A percentile compares a stretch with the other conserved stretches of the same genome.
Evolutionary conservation across 345 rosid genomes (phyloP).

Genomic region (Murraya koenigii): DNA sequence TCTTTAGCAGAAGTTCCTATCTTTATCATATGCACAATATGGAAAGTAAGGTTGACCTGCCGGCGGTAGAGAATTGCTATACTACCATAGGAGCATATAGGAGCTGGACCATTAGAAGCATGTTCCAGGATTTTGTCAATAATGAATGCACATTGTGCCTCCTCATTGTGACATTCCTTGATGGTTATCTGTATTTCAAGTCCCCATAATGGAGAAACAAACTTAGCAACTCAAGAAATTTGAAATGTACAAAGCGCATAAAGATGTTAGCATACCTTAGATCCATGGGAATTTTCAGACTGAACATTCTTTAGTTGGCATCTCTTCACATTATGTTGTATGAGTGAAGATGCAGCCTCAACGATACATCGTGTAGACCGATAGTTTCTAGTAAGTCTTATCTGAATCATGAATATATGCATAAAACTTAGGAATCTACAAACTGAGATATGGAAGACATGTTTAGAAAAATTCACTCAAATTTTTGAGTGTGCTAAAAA

Average conservation of each 20-base stretch:
- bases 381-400: constrained; percentile 77
- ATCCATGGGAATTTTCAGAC: constrained; percentile 80
- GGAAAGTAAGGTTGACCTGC: constrained; percentile 60
- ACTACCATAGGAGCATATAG: constrained; percentile 55
- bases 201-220: constrained; percentile 18
- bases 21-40: background rate
- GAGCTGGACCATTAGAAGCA: constrained; percentile 37
- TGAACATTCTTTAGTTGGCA: constrained; percentile 62
- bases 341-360: constrained; percentile 89
- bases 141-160: constrained; percentile 86
- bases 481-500: background rate
- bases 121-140: constrained; percentile 82
- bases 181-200: constrained; percentile 50
- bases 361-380: constrained; percentile 83
- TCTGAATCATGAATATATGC: constrained; percentile 44
- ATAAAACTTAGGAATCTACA: constrained; percentile 6
- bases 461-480: background rate
- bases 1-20: constrained; percentile 10
- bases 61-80: constrained; percentile 88
- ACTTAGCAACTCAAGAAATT: constrained; percentile 2
- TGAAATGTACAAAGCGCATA: background rate
- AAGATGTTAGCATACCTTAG: constrained; percentile 57
- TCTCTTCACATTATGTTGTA: constrained; percentile 65
- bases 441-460: background rate
- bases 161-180: constrained; percentile 86